Conservation (phyloP, 352 stramenopile genomes). For the Phytophthora sansomeana region DNA sequence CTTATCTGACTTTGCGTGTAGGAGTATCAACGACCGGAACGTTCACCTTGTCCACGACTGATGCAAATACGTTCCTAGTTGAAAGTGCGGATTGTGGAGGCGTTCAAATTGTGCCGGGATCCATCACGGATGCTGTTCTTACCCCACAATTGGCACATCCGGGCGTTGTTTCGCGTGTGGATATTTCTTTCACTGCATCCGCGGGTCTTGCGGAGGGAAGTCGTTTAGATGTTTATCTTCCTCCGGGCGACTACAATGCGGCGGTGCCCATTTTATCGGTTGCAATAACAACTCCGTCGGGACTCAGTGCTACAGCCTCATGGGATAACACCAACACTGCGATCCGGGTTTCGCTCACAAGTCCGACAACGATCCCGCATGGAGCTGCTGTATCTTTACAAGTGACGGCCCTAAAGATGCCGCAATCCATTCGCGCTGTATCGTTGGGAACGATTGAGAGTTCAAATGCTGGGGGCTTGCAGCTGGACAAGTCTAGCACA, state of each 20-base stretch:
- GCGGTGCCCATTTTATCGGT: conserved; percentile 33
- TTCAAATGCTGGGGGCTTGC: conserved; percentile 47
- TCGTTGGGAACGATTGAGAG: conserved; percentile 53
- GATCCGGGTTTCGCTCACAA: conserved; percentile 52
- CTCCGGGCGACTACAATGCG: conserved; percentile 49
- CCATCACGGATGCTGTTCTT: conserved; percentile 44
- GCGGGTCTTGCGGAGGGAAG: conserved; percentile 49
- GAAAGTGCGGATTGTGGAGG: conserved; percentile 37
- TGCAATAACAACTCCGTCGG: conserved; percentile 25
- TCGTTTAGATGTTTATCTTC: conserved; percentile 49
- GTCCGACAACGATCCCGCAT: conserved; percentile 35
- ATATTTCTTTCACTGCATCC: conserved; percentile 60
- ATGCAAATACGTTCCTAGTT: conserved; percentile 45
- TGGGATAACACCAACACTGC: conserved; percentile 45
- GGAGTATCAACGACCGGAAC: conserved; percentile 41
- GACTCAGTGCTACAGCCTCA: conserved; percentile 40
- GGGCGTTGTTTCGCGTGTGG: conserved; percentile 50
- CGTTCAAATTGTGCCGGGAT: conserved; percentile 43
- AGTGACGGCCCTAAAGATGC: conserved; percentile 56
- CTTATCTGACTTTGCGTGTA: conserved; percentile 15
- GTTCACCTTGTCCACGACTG: conserved; percentile 49
- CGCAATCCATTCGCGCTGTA: conserved; percentile 46
- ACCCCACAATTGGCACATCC: conserved; percentile 45
- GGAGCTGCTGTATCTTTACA: conserved; percentile 39
- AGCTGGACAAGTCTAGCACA: conserved; percentile 47